Percentiles rank a stretch among this genome's conserved stretches.
Evolutionary conservation across 306 rosid species (phyloP).

Genomic region (Cicer arietinum): DNA sequence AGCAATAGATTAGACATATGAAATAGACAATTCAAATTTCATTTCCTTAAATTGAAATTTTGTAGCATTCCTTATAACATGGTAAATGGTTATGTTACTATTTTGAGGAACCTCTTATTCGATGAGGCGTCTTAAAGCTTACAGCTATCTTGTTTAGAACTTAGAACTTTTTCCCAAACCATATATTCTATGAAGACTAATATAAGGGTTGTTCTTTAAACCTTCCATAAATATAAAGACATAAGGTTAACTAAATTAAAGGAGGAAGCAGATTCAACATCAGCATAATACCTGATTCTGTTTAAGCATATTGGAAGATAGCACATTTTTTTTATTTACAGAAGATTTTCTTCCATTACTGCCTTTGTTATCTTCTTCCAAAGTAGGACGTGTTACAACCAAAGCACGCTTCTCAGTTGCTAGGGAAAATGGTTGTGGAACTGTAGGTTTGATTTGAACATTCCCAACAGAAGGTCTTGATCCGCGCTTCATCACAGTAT

Average conservation of each 20-base stretch:
- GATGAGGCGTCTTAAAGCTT: conserved; percentile 2
- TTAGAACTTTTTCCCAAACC: conserved; percentile 6
- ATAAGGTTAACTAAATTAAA: conserved; percentile 1
- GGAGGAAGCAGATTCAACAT: conserved; percentile 17
- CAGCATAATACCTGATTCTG: conserved; percentile 71
- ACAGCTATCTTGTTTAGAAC: conserved; percentile 21
- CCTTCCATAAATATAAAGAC: conserved; percentile 26
- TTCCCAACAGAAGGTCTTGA: conserved; percentile 61
- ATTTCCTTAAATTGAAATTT: conserved; percentile 11
- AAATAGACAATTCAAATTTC: conserved; percentile 3
- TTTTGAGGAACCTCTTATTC: conserved; percentile 5
- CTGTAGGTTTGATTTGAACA: conserved; percentile 69
- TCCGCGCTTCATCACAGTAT: conserved; percentile 57
- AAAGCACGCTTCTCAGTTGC: conserved; percentile 97
- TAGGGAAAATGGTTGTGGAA: conserved; percentile 93
- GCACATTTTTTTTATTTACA: conserved; percentile 49
- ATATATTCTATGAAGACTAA: conserved; percentile 18
- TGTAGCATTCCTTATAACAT: not conserved
- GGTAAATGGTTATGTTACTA: conserved; percentile 6
- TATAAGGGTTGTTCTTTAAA: not conserved
- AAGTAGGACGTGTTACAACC: conserved; percentile 55
- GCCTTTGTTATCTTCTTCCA: conserved; percentile 49
- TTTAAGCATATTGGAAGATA: conserved; percentile 58
- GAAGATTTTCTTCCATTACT: conserved; percentile 50
- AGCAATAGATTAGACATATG: conserved; percentile 8